Conservation (phyloP, 2,329 filamentous ascomycete species). For the Dryadomyces sulphureus region DNA sequence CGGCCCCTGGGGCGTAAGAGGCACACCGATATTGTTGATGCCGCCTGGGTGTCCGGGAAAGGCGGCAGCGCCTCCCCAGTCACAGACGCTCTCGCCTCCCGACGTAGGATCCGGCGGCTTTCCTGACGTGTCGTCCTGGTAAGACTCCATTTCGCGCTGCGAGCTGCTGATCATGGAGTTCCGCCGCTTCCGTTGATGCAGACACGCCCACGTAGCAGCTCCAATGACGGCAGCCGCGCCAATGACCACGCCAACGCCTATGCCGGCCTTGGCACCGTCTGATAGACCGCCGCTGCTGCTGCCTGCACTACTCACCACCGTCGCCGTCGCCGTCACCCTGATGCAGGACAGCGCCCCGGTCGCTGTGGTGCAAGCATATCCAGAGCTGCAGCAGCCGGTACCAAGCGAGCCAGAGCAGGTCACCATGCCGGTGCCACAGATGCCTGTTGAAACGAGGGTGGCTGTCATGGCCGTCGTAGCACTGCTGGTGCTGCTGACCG, state of each 20-base stretch:
- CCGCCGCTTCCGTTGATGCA: conserved; percentile 16
- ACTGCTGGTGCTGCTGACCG: conserved; percentile 6
- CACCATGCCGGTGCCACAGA: conserved; percentile 30
- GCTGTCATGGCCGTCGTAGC: background rate
- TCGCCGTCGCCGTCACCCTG: conserved; percentile 11
- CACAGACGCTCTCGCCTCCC: background rate
- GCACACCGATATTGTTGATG: conserved; percentile 18
- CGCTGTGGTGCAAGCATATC: conserved; percentile 26
- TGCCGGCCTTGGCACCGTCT: conserved; percentile 37
- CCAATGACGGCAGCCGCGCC: conserved; percentile 27
- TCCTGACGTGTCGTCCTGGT: background rate
- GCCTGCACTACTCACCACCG: background rate
- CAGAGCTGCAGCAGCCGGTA: conserved; percentile 33
- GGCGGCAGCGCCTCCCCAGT: too few relatives aligned
- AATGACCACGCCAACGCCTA: conserved; percentile 37
- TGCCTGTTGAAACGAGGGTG: conserved; percentile 21
- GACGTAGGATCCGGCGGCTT: background rate
- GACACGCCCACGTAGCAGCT: conserved; percentile 29
- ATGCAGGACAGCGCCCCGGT: conserved; percentile 24
- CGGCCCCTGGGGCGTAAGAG: conserved; percentile 28
- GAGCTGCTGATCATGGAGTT: background rate
- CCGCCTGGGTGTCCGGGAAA: background rate
- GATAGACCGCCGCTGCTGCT: conserved; percentile 20
- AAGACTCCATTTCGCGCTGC: background rate
- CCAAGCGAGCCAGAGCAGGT: conserved; percentile 25